Evolutionary conservation across 306 rosid species (phyloP).

Genomic region (Corylus americana): DNA sequence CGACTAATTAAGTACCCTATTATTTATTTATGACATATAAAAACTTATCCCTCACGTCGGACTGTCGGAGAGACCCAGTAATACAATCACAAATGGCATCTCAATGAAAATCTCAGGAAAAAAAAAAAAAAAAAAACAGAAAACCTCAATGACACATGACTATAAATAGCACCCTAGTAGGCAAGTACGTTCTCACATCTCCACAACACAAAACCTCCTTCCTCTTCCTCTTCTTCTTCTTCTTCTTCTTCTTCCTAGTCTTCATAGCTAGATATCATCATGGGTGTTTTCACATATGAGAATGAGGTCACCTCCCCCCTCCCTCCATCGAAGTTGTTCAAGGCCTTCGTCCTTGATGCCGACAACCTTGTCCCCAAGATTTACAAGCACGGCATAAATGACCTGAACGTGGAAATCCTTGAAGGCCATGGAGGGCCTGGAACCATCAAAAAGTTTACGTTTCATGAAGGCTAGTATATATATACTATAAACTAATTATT

Average conservation of each 20-base stretch:
- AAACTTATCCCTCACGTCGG: too few relatives aligned
- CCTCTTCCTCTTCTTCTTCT: neutral
- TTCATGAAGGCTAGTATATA: conserved; percentile 22
- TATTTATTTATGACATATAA: too few relatives aligned
- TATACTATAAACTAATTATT: too few relatives aligned
- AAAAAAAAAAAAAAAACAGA: too few relatives aligned
- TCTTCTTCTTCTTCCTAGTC: neutral
- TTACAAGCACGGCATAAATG: neutral
- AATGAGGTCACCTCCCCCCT: conserved; percentile 20
- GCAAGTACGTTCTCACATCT: too few relatives aligned
- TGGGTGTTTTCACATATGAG: conserved; percentile 39
- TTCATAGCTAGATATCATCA: conserved; percentile 1
- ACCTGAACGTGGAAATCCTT: conserved; percentile 26
- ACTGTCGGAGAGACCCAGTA: too few relatives aligned
- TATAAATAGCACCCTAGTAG: too few relatives aligned
- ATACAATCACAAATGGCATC: too few relatives aligned
- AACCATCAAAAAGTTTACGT: conserved; percentile 37
- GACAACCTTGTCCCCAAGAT: conserved; percentile 36
- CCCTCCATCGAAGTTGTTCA: conserved; percentile 34
- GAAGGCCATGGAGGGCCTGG: conserved; percentile 50
- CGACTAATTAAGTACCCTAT: too few relatives aligned
- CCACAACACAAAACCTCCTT: too few relatives aligned
- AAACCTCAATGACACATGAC: too few relatives aligned
- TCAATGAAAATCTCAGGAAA: too few relatives aligned
- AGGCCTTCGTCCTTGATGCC: conserved; percentile 27